Conservation (phyloP, 495 filamentous ascomycete species). For the Aspergillus nanangensis region DNA sequence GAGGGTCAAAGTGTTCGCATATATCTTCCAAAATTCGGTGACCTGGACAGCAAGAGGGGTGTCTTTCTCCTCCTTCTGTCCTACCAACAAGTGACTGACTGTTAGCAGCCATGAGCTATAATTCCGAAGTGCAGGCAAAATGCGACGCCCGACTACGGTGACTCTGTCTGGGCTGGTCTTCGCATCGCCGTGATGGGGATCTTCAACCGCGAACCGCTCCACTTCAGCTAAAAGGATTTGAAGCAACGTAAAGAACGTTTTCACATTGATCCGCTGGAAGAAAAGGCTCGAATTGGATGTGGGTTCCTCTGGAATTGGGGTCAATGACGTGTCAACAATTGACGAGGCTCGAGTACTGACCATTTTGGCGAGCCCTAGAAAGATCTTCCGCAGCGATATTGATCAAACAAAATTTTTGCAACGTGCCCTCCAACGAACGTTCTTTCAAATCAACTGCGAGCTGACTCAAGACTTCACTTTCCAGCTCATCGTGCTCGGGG, state of each 20-base stretch:
- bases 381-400: conserved; percentile 81
- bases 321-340: no score
- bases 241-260: conserved; percentile 72
- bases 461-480: conserved; percentile 78
- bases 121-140: conserved; percentile 65
- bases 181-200: conserved; percentile 30
- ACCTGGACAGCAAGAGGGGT: conserved; percentile 54
- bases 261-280: conserved; percentile 75
- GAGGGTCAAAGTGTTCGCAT: conserved; percentile 61
- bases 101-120: conserved; percentile 70
- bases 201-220: conserved; percentile 51
- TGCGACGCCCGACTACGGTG: conserved; percentile 57
- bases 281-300: conserved; percentile 59
- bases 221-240: conserved; percentile 67
- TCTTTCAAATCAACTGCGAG: conserved; percentile 70
- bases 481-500: conserved; percentile 72
- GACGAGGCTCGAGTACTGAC: conserved; percentile 30
- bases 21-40: conserved; percentile 67
- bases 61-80: conserved; percentile 52
- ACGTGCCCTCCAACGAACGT: conserved; percentile 55
- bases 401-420: conserved; percentile 77
- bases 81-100: conserved; percentile 44
- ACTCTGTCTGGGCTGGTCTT: conserved; percentile 49
- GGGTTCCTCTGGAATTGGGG: conserved; percentile 27
- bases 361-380: conserved; percentile 54